Evolutionary conservation across 2,329 filamentous ascomycete genomes (phyloP), one percentile per base, ranked within the genome.

Genomic region (Colletotrichum tamarilloi): DNA sequence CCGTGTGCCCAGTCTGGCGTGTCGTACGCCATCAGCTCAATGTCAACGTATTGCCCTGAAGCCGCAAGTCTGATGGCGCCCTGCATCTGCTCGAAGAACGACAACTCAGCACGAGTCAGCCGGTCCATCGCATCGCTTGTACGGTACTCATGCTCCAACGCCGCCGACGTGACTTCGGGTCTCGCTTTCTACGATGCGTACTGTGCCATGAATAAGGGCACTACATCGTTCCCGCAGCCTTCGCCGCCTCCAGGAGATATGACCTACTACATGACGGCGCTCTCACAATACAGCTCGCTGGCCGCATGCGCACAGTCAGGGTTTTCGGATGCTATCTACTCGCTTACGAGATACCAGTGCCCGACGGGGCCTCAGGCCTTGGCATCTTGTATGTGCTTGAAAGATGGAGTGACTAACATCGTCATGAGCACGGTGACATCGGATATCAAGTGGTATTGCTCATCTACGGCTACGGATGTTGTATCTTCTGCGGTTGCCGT

Each of bases 221-320:
- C 85, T 0, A 86, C 86, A 0, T 82, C 81, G 0, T 89, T 90
- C 74, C 86, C 87, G 1, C 75, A 78, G 4, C 83, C 86, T 1
- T 79, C 84, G 0, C 77, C 81, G 32, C 87, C 88, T 7, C 86
- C 87, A 0, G 88, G 88, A 56, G 84, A 89, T 73, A 88, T 90
- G 84, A 84, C 86, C 0, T 90, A 89, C 76, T 87, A 88, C 71
- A 86, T 90, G 69, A 88, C 87, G 1, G 88, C 85, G 14, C 78
- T 90, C 32, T 81, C 85, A 0, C 79, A 86, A 69, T 90, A 81
- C 73, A 83, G 80, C 55, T 81, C 83, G 0, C 80, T 90, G 0
- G 82, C 82, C 0, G 76, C 79, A 0, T 90, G 88, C 67, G 87
- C 86, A 1, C 81, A 84, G 67, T 79, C 76, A 0, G 87, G 81